These are phyloP conservation scores for Sanghuangporus sanghuang DNA, from an alignment of 1,284 basidiomycete genomes.

Conservation along the genomic window DNA sequence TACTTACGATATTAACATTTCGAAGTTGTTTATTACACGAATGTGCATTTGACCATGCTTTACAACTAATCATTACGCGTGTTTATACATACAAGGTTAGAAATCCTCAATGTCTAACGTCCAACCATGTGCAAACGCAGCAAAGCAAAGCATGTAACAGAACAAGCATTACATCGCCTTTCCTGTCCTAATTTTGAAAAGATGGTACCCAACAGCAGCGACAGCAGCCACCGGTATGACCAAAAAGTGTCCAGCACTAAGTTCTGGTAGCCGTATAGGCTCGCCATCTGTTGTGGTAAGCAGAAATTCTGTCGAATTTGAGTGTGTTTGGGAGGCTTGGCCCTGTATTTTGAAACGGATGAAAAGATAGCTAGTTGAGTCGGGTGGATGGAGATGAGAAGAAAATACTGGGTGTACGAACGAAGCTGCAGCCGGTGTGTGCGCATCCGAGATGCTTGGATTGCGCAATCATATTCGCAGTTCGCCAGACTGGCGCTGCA, in stretches of 20 bases:
- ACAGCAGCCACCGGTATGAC: slow-evolving; percentile 14
- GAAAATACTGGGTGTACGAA: neutral
- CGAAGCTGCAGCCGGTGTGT: slow-evolving; percentile 6
- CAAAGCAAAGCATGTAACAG: neutral
- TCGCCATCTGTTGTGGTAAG: neutral
- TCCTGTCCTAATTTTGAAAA: neutral
- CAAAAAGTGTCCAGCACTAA: slow-evolving; percentile 11
- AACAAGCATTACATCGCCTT: neutral
- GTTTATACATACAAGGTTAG: neutral
- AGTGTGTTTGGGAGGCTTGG: neutral
- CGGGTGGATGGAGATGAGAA: neutral
- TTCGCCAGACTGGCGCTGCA: slow-evolving; percentile 9
- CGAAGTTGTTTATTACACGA: no score
- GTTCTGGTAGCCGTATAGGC: slow-evolving; percentile 1
- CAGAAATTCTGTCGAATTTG: neutral
- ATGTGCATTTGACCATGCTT: neutral
- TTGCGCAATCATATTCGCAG: slow-evolving; percentile 7
- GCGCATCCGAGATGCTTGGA: slow-evolving; percentile 1
- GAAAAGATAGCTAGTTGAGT: neutral
- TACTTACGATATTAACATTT: no score
- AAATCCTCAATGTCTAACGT: neutral
- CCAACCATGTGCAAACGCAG: neutral
- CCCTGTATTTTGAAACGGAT: neutral
- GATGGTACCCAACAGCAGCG: slow-evolving; percentile 8
- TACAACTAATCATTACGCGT: neutral